Conservation (phyloP, 768 basidiomycete species). For the Boletus sp. region DNA sequence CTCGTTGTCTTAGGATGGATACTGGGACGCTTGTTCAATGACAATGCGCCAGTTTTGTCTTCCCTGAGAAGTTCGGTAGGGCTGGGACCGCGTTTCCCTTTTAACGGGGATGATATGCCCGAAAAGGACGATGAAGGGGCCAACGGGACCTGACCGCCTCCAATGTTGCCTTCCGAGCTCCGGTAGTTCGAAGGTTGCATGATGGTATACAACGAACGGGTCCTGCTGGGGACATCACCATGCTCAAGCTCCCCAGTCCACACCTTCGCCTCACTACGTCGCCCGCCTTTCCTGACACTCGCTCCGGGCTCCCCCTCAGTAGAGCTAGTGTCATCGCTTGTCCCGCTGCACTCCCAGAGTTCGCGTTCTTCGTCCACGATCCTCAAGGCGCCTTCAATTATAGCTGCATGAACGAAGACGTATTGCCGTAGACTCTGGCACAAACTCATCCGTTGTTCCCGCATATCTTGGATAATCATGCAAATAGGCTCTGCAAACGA, state of each 20-base stretch:
- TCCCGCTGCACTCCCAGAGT: conserved; percentile 26
- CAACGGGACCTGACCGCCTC: conserved; percentile 3
- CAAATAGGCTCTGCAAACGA: conserved; percentile 73
- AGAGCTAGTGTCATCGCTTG: conserved; percentile 21
- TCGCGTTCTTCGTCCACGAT: conserved; percentile 70
- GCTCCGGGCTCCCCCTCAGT: conserved; percentile 8
- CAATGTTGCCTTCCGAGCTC: conserved; percentile 5
- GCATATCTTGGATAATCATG: conserved; percentile 86
- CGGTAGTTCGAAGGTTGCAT: neutral
- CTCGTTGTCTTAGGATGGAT: conserved; percentile 44
- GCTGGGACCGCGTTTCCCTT: conserved; percentile 65
- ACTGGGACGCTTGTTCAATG: conserved; percentile 65
- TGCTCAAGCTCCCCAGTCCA: conserved; percentile 4
- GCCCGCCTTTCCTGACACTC: conserved; percentile 9
- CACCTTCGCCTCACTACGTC: conserved; percentile 13
- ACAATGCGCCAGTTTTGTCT: conserved; percentile 52
- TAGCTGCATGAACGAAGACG: conserved; percentile 85
- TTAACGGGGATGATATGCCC: conserved; percentile 33
- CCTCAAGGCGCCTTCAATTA: conserved; percentile 77
- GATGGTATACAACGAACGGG: conserved; percentile 6
- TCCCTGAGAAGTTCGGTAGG: conserved; percentile 68
- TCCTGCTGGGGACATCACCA: neutral
- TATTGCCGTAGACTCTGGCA: conserved; percentile 95
- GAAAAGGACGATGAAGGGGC: conserved; percentile 14
- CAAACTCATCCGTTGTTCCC: conserved; percentile 94